Conservation (phyloP, 169 alveolate genomes). For the Amoebophrya sp. region DNA sequence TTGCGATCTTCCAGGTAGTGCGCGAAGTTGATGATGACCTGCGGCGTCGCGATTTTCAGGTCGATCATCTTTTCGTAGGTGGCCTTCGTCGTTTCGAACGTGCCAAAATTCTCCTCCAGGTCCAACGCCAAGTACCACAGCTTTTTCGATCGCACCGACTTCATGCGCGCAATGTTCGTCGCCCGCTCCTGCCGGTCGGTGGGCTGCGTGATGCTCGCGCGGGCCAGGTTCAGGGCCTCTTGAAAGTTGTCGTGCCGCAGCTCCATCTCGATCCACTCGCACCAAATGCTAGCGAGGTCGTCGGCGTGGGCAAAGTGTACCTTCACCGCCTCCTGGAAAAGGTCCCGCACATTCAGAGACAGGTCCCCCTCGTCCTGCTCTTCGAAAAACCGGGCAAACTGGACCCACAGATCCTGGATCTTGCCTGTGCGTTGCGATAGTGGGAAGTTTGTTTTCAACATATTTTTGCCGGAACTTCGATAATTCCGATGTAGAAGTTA, state of each 20-base stretch:
- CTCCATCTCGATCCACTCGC: slow-evolving; percentile 57
- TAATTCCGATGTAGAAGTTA: too few species aligned
- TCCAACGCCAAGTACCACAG: background rate
- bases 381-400: slow-evolving; percentile 59
- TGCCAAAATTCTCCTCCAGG: slow-evolving; percentile 61
- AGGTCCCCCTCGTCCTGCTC: slow-evolving; percentile 51
- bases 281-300: slow-evolving; percentile 62
- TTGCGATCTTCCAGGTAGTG: slow-evolving; percentile 53
- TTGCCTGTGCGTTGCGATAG: too few species aligned
- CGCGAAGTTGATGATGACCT: slow-evolving; percentile 58
- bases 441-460: too few species aligned
- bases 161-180: background rate
- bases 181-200: background rate
- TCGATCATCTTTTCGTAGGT: slow-evolving; percentile 61
- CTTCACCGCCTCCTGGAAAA: slow-evolving; percentile 57
- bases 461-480: too few species aligned
- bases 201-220: background rate
- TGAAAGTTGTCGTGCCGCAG: slow-evolving; percentile 29
- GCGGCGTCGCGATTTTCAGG: slow-evolving; percentile 61
- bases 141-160: background rate
- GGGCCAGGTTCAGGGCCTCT: background rate
- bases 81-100: slow-evolving; percentile 56
- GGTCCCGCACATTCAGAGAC: slow-evolving; percentile 40
- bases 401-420: slow-evolving; percentile 56
- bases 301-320: slow-evolving; percentile 56